Base-by-base conservation (phyloP, 805 yeast genomes). In the Suhomyces sp. region DNA sequence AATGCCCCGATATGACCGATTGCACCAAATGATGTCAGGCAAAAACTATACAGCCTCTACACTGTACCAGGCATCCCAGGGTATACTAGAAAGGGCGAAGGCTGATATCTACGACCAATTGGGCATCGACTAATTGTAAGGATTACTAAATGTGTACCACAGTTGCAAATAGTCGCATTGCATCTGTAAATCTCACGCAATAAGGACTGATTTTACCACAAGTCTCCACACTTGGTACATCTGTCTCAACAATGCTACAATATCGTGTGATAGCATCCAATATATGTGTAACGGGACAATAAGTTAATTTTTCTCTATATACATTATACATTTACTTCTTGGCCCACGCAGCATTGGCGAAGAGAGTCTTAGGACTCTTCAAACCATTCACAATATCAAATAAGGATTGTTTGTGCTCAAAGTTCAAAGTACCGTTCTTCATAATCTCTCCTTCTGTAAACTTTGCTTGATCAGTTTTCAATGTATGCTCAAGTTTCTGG, bases 371-470 rank as follows among this genome's bases (percentile, higher is more conserved):
- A 35, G 67, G 62, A 22, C 63, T 47, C 54, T 59, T 62, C 46
- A 60, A 47, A 1, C 77, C 76, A 40, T 61, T 57, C 17, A 68
- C 70, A 41, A 69, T 64, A 35, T 70, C 68, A 51, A 63, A 69
- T 49, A 74, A 59, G 7, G 54, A 29, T 54, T 64, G 68, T 56
- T 72, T 74, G 48, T 70, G 57, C 1, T 52, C 58, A 23, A 65
- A 45, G 46, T 51, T 48, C 57, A 72, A 65, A 35, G 63, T 59
- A 3, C 70, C 71, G 52, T 72, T 72, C 51, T 63, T 59, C 63
- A 59, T 59, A 55, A 70, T 63, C 50, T 59, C 65, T 9, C 54
- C 57, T 47, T 60, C 64, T 27, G 67, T 49, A 42, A 65, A 57
- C 45, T 57, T 52, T 23, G 67, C 65, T 31, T 49, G 54, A 7